Evolutionary conservation across 1,284 basidiomycete genomes (phyloP), one percentile per base, ranked within the genome.

Genomic region (Rugosomyces carneus): DNA sequence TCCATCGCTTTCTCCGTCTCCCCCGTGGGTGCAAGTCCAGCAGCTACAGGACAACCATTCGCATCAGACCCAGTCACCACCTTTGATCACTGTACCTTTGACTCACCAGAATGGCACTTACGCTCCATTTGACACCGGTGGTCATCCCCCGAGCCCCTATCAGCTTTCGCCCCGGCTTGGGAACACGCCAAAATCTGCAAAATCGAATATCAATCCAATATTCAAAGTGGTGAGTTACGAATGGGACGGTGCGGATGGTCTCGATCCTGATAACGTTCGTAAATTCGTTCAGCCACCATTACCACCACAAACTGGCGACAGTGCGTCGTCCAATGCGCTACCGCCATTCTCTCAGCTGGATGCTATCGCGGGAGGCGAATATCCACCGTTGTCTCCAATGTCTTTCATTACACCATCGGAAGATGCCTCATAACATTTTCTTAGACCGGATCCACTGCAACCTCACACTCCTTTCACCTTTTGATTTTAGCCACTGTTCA

Each of bases 191-290:
- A 65, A 65, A 50, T 68, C 68, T 24, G 62, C 81, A 20, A 81
- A 81, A 61, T 77, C 81, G 42, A 75, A 73, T 31, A 89, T 91
- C 60, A 92, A 93, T 65, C 89, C 89, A 31, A 92, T 92, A 66
- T 93, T 93, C 74, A 83, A 88, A 76, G 89, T 93, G 66, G 89
- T 91, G 66, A 76, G 89, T 73, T 65, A 62, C 54, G 55, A 61
- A 49, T 67, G 51, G 60, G 59, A 60, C 57, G 52, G 47, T 60
- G 49, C 53, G 52, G 51, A 59, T 57, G 57, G 53, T 54, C 52
- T 59, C 29, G 53, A 56, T 44, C 56, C 61, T 67, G 59, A 68
- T 56, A 43, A 60, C 45, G 50, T 52, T 60, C 48, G 55, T 56
- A 56, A 60, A 53, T 54, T 56, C 50, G 52, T 60, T 53, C 61